Evolutionary conservation across 1,284 basidiomycete genomes (phyloP).

Genomic region (Gymnopus androsaceus): DNA sequence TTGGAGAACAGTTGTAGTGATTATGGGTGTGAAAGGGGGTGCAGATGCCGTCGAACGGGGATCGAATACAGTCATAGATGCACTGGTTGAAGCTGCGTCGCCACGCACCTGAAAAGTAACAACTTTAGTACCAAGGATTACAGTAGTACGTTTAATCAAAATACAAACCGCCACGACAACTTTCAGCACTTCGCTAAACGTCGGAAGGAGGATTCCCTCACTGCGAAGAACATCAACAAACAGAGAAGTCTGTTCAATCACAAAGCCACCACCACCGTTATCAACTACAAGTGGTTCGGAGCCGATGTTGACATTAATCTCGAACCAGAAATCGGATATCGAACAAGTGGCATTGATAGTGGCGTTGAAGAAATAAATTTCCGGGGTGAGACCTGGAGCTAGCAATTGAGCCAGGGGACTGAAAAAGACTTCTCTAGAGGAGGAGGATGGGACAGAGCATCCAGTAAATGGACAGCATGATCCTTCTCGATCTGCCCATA

Average conservation of each 20-base stretch:
- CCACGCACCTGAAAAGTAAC: too few relatives aligned
- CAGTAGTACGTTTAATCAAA: too few relatives aligned
- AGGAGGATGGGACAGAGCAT: slow-evolving; percentile 1
- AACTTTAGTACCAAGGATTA: too few relatives aligned
- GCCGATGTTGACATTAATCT: neutral
- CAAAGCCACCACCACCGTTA: slow-evolving; percentile 7
- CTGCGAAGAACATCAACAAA: slow-evolving; percentile 1
- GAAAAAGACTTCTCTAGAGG: neutral
- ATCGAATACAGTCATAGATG: too few relatives aligned
- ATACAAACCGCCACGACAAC: neutral
- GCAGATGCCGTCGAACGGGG: too few relatives aligned
- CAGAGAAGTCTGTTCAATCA: slow-evolving; percentile 4
- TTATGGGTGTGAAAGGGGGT: too few relatives aligned
- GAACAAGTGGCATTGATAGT: neutral
- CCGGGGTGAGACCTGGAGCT: neutral
- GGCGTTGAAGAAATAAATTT: neutral
- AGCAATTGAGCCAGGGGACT: neutral
- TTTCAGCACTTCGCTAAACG: neutral
- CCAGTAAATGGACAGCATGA: slow-evolving; percentile 6
- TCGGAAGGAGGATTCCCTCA: neutral
- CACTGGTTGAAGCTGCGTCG: too few relatives aligned
- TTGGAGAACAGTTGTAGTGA: too few relatives aligned
- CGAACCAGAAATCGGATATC: neutral
- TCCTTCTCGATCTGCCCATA: slow-evolving; percentile 13
- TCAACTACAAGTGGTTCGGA: neutral